phyloP scores from a whole-genome alignment of 2,329 filamentous ascomycete genomes.

The Fusarium sublunatum region DNA sequence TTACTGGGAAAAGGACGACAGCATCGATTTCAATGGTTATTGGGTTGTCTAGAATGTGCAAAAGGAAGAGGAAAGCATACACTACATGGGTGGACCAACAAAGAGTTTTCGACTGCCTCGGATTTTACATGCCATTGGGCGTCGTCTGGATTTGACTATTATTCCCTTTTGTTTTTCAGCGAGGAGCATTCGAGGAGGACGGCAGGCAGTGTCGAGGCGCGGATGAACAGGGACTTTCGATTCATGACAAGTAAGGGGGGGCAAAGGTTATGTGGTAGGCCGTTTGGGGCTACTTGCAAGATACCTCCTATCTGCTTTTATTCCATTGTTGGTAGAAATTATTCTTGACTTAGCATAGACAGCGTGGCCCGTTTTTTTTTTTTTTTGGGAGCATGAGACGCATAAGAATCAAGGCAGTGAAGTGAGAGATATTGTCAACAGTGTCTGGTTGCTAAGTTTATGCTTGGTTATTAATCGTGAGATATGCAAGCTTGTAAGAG shows the following conservation, averaged over 20 bases:
- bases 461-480: not conserved
- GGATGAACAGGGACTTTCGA: conserved; percentile 20
- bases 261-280: conserved; percentile 23
- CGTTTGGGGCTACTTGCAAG: conserved; percentile 33
- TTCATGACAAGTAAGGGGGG: conserved; percentile 21
- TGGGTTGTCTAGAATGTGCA: not conserved
- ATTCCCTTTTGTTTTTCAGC: conserved; percentile 27
- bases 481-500: not conserved
- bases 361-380: conserved; percentile 15
- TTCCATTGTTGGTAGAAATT: conserved; percentile 13
- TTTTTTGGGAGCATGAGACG: conserved; percentile 5
- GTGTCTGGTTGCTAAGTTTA: not conserved
- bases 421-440: not conserved
- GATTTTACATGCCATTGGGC: conserved; percentile 16
- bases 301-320: conserved; percentile 34
- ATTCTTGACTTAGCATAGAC: conserved; percentile 25
- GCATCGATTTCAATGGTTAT: not conserved
- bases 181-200: conserved; percentile 38
- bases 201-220: conserved; percentile 17
- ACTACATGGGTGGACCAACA: conserved; percentile 6
- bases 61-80: conserved; percentile 6
- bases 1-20: conserved; percentile 2
- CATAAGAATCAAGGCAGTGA: conserved; percentile 19
- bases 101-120: conserved; percentile 8
- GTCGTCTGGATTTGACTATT: conserved; percentile 24